Percentiles rank a stretch among this genome's conserved stretches.
Evolutionary conservation across 164 flowering plant genomes (phyloP).

Genomic region (Aristolochia contorta): DNA sequence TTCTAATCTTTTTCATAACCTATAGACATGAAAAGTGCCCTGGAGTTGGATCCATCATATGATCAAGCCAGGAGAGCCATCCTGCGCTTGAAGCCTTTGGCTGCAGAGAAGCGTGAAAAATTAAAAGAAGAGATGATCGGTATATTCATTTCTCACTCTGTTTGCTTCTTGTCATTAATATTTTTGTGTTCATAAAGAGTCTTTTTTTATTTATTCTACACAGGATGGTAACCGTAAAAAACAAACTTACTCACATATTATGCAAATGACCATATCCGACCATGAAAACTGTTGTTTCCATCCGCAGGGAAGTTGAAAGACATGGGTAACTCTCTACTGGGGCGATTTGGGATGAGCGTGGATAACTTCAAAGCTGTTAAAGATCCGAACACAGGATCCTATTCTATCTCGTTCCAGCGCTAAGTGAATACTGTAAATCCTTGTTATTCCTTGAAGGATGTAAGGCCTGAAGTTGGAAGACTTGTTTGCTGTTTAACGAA

Average conservation of each 20-base stretch:
- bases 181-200: no score
- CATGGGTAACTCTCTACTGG: slow-evolving; percentile 80
- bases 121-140: slow-evolving; percentile 98
- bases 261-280: not conserved
- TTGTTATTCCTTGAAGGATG: no score
- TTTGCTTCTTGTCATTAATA: no score
- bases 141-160: slow-evolving; percentile 11
- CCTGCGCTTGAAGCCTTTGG: slow-evolving; percentile 62
- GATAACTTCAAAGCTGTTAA: slow-evolving; percentile 96
- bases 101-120: slow-evolving; percentile 84
- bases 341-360: slow-evolving; percentile 88
- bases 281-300: not conserved
- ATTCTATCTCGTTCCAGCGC: slow-evolving; percentile 67
- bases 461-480: no score
- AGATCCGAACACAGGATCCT: slow-evolving; percentile 96
- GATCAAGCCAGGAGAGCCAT: slow-evolving; percentile 58
- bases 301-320: slow-evolving; percentile 82
- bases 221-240: not conserved
- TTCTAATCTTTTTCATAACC: not conserved
- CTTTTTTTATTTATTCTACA: no score
- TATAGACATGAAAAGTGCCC: slow-evolving; percentile 65
- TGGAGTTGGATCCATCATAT: slow-evolving; percentile 78
- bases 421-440: slow-evolving; percentile 12
- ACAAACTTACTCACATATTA: not conserved
- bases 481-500: no score